Evolutionary conservation across 2,329 filamentous ascomycete genomes (phyloP).

Genomic region (Diplodia seriata): DNA sequence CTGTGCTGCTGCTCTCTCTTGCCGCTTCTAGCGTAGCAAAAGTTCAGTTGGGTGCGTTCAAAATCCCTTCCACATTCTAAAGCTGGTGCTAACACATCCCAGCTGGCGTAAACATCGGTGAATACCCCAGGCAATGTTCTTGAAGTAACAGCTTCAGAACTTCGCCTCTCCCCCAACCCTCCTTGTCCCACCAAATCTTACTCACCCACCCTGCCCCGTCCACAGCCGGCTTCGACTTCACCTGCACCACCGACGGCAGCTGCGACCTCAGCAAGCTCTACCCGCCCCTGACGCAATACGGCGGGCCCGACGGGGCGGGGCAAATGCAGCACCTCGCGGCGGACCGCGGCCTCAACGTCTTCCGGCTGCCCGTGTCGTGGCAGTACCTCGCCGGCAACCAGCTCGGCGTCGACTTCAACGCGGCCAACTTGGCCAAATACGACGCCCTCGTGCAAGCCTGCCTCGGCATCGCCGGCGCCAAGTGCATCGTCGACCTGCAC

Average conservation of each 20-base stretch:
- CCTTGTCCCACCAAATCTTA: too few species aligned
- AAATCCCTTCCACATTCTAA: background rate
- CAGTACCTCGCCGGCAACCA: conserved; percentile 40
- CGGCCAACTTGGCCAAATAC: conserved; percentile 38
- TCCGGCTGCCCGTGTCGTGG: conserved; percentile 34
- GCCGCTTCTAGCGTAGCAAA: background rate
- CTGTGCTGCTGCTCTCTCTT: background rate
- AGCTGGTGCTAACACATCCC: background rate
- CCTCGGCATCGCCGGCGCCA: conserved; percentile 37
- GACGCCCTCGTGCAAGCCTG: conserved; percentile 42
- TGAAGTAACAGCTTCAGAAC: too few species aligned
- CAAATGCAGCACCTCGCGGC: conserved; percentile 26
- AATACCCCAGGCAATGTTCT: too few species aligned
- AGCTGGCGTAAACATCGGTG: conserved; percentile 14
- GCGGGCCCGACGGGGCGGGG: conserved; percentile 32
- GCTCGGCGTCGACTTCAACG: conserved; percentile 40
- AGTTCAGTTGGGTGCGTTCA: background rate
- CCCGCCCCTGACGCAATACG: conserved; percentile 39
- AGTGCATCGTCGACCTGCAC: conserved; percentile 41
- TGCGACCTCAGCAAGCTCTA: conserved; percentile 44
- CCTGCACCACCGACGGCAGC: conserved; percentile 49
- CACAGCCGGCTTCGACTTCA: conserved; percentile 46
- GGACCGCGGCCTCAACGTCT: conserved; percentile 37
- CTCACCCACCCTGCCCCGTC: conserved; percentile 31
- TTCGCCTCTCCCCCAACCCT: too few species aligned